phyloP scores from a whole-genome alignment of 2,329 filamentous ascomycete genomes.

The Talaromyces sp. region DNA sequence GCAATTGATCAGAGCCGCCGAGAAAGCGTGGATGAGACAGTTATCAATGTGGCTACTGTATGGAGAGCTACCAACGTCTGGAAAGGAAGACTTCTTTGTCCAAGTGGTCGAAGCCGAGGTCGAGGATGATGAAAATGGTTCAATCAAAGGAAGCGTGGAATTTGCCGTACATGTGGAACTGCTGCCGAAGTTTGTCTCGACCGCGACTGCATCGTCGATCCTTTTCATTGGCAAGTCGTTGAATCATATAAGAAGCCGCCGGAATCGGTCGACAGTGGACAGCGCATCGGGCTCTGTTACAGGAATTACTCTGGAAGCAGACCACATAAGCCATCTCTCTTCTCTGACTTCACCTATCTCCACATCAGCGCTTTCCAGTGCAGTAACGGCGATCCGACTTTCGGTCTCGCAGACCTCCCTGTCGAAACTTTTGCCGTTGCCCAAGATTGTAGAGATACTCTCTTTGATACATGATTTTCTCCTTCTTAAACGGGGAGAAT shows the following conservation, averaged over 20 bases:
- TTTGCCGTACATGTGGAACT: conserved; percentile 57
- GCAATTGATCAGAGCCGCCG: conserved; percentile 69
- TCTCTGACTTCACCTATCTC: conserved; percentile 69
- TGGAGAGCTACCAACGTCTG: conserved; percentile 72
- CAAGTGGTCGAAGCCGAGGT: conserved; percentile 38
- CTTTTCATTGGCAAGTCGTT: conserved; percentile 86
- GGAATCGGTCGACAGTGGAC: conserved; percentile 28
- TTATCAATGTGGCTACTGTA: conserved; percentile 87
- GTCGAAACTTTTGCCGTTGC: conserved; percentile 72
- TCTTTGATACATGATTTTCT: conserved; percentile 80
- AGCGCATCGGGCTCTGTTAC: conserved; percentile 41
- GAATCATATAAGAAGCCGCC: conserved; percentile 66
- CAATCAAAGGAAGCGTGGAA: conserved; percentile 41
- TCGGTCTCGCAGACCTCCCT: conserved; percentile 80
- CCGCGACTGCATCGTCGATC: conserved; percentile 71
- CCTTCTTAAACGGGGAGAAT: conserved; percentile 81
- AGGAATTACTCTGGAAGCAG: conserved; percentile 52
- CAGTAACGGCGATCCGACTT: conserved; percentile 69
- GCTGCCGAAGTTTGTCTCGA: conserved; percentile 73
- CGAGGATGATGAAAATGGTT: conserved; percentile 20
- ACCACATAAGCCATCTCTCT: conserved; percentile 55
- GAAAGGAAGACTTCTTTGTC: conserved; percentile 83
- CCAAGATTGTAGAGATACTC: conserved; percentile 70
- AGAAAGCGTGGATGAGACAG: conserved; percentile 88
- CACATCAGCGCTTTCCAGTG: conserved; percentile 61